Evolutionary conservation across 441 rosid species (phyloP).

Genomic region (Viola pubescens): DNA sequence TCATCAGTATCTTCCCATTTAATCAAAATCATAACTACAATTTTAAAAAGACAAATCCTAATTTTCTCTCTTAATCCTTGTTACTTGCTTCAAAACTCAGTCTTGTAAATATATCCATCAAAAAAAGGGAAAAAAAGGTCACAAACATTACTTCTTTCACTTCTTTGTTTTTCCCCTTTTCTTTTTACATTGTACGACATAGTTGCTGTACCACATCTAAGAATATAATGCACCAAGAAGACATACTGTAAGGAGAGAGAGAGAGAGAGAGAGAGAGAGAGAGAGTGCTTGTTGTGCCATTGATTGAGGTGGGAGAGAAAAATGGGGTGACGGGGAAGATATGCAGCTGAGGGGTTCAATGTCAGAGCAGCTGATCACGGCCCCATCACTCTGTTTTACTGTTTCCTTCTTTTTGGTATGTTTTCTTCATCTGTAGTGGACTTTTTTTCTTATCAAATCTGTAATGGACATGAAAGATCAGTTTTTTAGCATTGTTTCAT

Average conservation of each 20-base stretch:
- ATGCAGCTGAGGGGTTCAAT: slow-evolving; percentile 53
- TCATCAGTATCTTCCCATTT: slow-evolving; percentile 13
- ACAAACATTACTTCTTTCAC: background rate
- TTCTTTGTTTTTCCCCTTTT: slow-evolving; percentile 1
- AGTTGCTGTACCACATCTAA: slow-evolving; percentile 28
- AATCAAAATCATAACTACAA: slow-evolving; percentile 16
- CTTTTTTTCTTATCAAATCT: too few relatives aligned
- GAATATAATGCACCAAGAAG: slow-evolving; percentile 27
- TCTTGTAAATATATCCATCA: background rate
- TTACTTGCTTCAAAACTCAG: background rate
- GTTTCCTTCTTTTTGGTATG: slow-evolving; percentile 25
- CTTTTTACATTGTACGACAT: slow-evolving; percentile 10
- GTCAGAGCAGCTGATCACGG: slow-evolving; percentile 43
- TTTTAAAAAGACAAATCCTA: background rate
- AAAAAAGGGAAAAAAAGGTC: background rate
- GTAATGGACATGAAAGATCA: background rate
- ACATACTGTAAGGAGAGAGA: slow-evolving; percentile 21
- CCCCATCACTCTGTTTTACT: slow-evolving; percentile 10
- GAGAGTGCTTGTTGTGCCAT: slow-evolving; percentile 7
- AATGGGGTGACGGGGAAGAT: slow-evolving; percentile 49
- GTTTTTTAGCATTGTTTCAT: slow-evolving; percentile 12
- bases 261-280: slow-evolving; percentile 16
- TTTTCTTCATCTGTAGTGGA: slow-evolving; percentile 15
- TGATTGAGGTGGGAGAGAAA: slow-evolving; percentile 16
- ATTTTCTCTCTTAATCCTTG: background rate